Percentiles rank a stretch among this genome's conserved stretches.
Evolutionary conservation across 2,329 filamentous ascomycete species (phyloP).

Genomic region (Phaeosphaeria sp.): DNA sequence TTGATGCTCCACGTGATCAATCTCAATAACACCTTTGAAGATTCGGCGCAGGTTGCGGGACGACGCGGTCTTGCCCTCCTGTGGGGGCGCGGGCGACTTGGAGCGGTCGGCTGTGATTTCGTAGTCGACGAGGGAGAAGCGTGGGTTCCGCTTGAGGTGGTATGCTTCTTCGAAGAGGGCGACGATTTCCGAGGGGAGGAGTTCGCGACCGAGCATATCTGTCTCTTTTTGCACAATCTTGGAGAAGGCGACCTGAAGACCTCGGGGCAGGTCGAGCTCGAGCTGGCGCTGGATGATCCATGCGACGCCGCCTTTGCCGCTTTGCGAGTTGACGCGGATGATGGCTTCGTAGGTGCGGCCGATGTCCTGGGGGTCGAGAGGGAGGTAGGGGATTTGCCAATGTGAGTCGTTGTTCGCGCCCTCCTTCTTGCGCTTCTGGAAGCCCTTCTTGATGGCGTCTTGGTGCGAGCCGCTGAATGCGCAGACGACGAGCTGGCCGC

Average conservation of each 20-base stretch:
- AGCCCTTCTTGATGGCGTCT: conserved; percentile 92
- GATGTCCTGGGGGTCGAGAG: conserved; percentile 90
- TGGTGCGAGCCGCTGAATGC: conserved; percentile 93
- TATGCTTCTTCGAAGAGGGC: conserved; percentile 89
- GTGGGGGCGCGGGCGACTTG: conserved; percentile 72
- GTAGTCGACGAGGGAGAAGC: conserved; percentile 90
- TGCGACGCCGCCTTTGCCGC: conserved; percentile 90
- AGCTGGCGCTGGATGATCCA: conserved; percentile 93
- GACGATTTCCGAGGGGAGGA: conserved; percentile 83
- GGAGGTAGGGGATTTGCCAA: conserved; percentile 91
- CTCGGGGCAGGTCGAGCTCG: conserved; percentile 89
- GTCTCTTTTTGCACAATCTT: conserved; percentile 83
- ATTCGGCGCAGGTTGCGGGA: conserved; percentile 80
- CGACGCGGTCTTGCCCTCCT: conserved; percentile 74
- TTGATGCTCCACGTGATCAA: conserved; percentile 80
- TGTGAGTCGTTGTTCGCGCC: conserved; percentile 67
- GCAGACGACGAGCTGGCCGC: conserved; percentile 87
- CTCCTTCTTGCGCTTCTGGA: conserved; percentile 71
- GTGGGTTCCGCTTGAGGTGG: conserved; percentile 80
- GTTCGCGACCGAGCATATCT: conserved; percentile 81
- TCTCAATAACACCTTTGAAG: conserved; percentile 83
- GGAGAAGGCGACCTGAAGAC: conserved; percentile 89
- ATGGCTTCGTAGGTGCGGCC: conserved; percentile 97
- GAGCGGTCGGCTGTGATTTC: conserved; percentile 86
- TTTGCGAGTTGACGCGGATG: conserved; percentile 97